These are phyloP conservation scores for Saitozyma sp. DNA, from an alignment of 768 basidiomycete genomes.

Conservation along the genomic window DNA sequence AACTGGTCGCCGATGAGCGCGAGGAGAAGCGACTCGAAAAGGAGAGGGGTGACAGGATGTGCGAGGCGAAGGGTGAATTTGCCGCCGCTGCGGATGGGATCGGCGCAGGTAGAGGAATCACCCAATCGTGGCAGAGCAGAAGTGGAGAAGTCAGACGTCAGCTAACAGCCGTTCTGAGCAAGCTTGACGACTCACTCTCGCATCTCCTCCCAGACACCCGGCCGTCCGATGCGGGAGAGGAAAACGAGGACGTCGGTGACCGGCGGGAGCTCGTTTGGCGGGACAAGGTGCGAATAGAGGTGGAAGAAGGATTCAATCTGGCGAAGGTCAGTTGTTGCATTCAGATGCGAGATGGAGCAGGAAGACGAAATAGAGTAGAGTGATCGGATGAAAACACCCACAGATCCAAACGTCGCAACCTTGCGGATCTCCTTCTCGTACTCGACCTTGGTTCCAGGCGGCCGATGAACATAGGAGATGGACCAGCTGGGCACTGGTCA, in stretches of 20 bases:
- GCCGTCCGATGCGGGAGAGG: conserved; percentile 77
- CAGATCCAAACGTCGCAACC: conserved; percentile 84
- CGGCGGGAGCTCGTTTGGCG: conserved; percentile 77
- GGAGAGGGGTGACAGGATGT: conserved; percentile 57
- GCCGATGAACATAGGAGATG: conserved; percentile 62
- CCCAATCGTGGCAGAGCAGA: neutral
- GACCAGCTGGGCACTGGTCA: conserved; percentile 41
- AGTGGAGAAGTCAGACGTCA: too few relatives aligned
- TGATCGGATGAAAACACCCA: conserved; percentile 52
- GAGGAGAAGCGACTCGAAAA: conserved; percentile 59
- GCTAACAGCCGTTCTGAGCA: too few relatives aligned
- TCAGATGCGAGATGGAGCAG: neutral
- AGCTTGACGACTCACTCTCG: conserved; percentile 58
- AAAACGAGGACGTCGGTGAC: conserved; percentile 95
- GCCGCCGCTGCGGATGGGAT: conserved; percentile 64
- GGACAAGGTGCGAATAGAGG: conserved; percentile 83
- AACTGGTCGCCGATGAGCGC: conserved; percentile 90
- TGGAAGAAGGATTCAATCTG: conserved; percentile 96
- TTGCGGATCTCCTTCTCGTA: conserved; percentile 96
- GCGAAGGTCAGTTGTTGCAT: neutral
- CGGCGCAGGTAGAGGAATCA: neutral
- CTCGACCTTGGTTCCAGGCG: conserved; percentile 83
- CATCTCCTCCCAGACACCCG: conserved; percentile 90
- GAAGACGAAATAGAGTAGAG: too few relatives aligned
- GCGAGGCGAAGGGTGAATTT: conserved; percentile 93